A percentile compares a stretch with the other conserved stretches of the same genome.
Conservation (phyloP, 2,329 filamentous ascomycete species). For the Ceratocystis papillata region DNA sequence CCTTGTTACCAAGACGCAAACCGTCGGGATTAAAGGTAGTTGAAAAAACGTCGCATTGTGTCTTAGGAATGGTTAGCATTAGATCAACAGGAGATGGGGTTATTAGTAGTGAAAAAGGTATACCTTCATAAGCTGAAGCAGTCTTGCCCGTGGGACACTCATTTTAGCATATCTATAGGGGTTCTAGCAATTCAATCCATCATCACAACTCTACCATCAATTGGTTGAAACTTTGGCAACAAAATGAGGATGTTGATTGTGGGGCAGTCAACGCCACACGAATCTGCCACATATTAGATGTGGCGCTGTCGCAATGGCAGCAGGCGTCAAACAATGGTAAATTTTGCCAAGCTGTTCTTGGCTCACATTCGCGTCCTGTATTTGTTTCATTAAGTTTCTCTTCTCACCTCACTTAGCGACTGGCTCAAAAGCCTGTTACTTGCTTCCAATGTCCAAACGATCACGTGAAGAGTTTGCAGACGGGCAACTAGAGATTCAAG, state of each 20-base stretch:
- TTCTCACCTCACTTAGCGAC: background rate
- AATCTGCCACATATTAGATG: constrained; percentile 10
- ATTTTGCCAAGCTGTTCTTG: constrained; percentile 8
- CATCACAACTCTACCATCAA: constrained; percentile 23
- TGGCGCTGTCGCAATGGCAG: constrained; percentile 19
- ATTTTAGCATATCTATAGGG: constrained; percentile 37
- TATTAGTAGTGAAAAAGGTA: constrained; percentile 1
- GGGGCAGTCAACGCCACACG: constrained; percentile 20
- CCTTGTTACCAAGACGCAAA: constrained; percentile 76
- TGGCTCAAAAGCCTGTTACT: background rate
- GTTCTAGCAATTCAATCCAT: background rate
- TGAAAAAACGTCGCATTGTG: constrained; percentile 84
- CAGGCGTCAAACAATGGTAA: background rate
- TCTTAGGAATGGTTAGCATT: constrained; percentile 40
- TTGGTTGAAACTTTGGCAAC: constrained; percentile 16
- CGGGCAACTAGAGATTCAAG: constrained; percentile 8
- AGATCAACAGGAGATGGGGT: background rate
- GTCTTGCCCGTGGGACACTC: constrained; percentile 50
- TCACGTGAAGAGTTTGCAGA: constrained; percentile 19
- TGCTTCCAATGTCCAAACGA: constrained; percentile 23
- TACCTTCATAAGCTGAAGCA: constrained; percentile 72
- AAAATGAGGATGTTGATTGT: constrained; percentile 24
- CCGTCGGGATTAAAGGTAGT: constrained; percentile 80
- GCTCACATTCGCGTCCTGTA: background rate
- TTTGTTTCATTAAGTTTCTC: background rate